These are phyloP conservation scores for Thelephora ganbajun DNA, from an alignment of 768 basidiomycete genomes.

Conservation along the genomic window DNA sequence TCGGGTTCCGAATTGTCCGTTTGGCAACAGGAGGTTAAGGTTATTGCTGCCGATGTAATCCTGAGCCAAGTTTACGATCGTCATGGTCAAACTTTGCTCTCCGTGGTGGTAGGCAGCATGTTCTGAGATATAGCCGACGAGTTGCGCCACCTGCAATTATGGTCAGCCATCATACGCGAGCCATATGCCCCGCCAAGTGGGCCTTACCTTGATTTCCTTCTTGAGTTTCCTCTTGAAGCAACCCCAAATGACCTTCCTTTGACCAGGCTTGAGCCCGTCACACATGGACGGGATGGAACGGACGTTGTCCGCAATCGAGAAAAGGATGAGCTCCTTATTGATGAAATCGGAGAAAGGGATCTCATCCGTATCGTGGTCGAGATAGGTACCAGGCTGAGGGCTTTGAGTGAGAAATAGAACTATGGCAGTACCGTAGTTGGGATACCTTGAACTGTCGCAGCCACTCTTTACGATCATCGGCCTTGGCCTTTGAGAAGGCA, in stretches of 20 bases:
- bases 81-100: constrained; percentile 72
- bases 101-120: constrained; percentile 96
- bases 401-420: background rate
- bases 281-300: constrained; percentile 92
- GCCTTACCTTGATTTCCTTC: constrained; percentile 71
- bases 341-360: constrained; percentile 91
- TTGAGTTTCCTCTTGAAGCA: constrained; percentile 93
- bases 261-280: constrained; percentile 95
- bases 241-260: constrained; percentile 91
- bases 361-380: constrained; percentile 78
- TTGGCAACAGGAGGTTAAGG: constrained; percentile 72
- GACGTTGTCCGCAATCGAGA: constrained; percentile 98
- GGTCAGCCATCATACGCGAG: background rate
- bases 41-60: constrained; percentile 95
- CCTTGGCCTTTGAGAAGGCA: constrained; percentile 99
- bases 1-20: constrained; percentile 94
- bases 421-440: background rate
- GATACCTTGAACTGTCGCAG: constrained; percentile 78
- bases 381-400: constrained; percentile 75
- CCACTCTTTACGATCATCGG: constrained; percentile 98
- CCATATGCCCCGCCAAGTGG: background rate
- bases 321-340: constrained; percentile 93
- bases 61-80: constrained; percentile 91
- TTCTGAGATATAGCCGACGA: constrained; percentile 90
- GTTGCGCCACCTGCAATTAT: constrained; percentile 63